Evolutionary conservation across 2,329 filamentous ascomycete genomes (phyloP), one percentile per base, ranked within the genome.

Genomic region (Aspergillus thermomutatus): DNA sequence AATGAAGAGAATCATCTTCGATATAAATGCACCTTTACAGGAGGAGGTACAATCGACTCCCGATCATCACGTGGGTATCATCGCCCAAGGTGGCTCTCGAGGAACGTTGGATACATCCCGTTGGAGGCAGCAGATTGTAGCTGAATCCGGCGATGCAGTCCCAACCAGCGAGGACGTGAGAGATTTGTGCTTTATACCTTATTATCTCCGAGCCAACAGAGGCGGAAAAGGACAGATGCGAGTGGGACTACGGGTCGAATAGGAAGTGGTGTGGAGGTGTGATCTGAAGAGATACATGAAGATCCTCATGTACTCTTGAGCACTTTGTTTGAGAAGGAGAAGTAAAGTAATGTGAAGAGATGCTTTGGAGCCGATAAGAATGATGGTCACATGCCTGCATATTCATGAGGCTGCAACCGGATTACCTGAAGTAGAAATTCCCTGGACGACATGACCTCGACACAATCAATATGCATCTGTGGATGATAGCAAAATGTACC

Each of bases 161-260:
- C 58, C 60, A 19, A 56, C 62, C 26, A 56, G 52, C 10, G 55
- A 58, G 1, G 28, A 63, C 50, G 59, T 40, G 5, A 64, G 64
- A 34, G 71, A 77, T 3, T 66, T 85, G 45, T 66, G 73, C 1
- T 83, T 84, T 66, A 70, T 85, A 47, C 82, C 82, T 21, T 85
- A 84, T 60, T 82, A 81, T 63, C 75, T 83, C 55, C 71, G 82
- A 17, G 81, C 80, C 17, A 85, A 85, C 59, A 69, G 82, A 34
- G 79, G 80, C 2, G 82, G 82, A 0, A 79, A 71, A 47, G 82
- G 82, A 1, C 78, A 82, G 50, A 83, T 83, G 79, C 75, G 81
- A 53, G 81, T 84, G 83, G 83, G 84, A 86, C 61, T 78, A 74
- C 0, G 79, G 81, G 41, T 45, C 21, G 8, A 19, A 45, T 45